Conservation (phyloP, 805 yeast species). For the Candida golubevii region DNA sequence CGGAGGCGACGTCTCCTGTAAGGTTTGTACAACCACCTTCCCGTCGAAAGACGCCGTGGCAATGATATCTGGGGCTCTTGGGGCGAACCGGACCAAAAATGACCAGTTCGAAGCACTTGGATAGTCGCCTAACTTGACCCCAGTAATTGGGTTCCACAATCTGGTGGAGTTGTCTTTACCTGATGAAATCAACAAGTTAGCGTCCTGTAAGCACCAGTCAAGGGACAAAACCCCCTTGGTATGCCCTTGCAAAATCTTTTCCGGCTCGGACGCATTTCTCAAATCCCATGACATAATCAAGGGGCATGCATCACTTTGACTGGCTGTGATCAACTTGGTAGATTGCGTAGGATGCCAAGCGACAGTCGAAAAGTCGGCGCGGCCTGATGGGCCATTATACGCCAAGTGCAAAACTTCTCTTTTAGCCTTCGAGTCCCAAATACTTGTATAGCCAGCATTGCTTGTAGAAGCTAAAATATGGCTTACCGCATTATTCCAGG, state of each 20-base stretch:
- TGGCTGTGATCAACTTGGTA: conserved; percentile 83
- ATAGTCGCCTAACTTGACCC: conserved; percentile 73
- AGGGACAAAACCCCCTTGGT: conserved; percentile 81
- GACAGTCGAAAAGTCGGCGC: conserved; percentile 73
- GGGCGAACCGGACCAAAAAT: conserved; percentile 84
- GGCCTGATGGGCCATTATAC: conserved; percentile 54
- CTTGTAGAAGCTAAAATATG: conserved; percentile 92
- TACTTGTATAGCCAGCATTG: conserved; percentile 77
- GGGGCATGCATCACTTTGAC: conserved; percentile 76
- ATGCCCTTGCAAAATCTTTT: conserved; percentile 70
- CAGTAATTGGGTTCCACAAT: conserved; percentile 85
- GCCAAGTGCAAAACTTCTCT: conserved; percentile 84
- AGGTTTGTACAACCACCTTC: conserved; percentile 70
- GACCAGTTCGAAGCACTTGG: conserved; percentile 94
- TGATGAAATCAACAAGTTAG: conserved; percentile 73
- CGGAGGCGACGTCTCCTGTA: conserved; percentile 79
- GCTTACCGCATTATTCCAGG: conserved; percentile 83
- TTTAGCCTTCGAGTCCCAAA: conserved; percentile 89
- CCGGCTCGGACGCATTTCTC: conserved; percentile 91
- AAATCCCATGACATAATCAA: conserved; percentile 88
- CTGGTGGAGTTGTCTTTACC: conserved; percentile 87
- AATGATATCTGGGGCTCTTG: conserved; percentile 80
- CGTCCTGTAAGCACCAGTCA: conserved; percentile 91
- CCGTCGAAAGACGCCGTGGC: conserved; percentile 89
- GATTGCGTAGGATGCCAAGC: conserved; percentile 94